A percentile compares a stretch with the other conserved stretches of the same genome.
phyloP scores from a whole-genome alignment of 495 filamentous ascomycete genomes.

The Xylona heveae region DNA sequence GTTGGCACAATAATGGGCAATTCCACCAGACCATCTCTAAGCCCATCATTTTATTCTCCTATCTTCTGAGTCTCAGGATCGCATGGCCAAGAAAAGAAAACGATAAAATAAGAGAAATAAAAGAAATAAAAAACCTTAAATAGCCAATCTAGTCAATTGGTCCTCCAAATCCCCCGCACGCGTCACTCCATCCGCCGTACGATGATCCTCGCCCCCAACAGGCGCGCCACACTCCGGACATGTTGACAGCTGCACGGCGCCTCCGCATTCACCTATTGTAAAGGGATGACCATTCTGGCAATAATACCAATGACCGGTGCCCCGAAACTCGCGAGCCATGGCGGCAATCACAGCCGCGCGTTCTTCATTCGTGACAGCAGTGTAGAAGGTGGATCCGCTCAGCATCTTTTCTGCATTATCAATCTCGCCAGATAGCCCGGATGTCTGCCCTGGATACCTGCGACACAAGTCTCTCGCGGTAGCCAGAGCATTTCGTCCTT shows the following conservation, averaged over 20 bases:
- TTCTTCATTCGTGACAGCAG: conserved; percentile 22
- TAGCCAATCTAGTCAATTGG: too few species aligned
- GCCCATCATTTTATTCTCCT: too few species aligned
- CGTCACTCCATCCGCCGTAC: conserved; percentile 25
- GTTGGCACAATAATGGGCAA: too few species aligned
- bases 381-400: conserved; percentile 17
- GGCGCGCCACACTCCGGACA: conserved; percentile 44
- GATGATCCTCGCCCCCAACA: conserved; percentile 39
- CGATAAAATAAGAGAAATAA: too few species aligned
- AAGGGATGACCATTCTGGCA: conserved; percentile 51
- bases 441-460: conserved; percentile 7
- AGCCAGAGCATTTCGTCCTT: conserved; percentile 5
- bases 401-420: conserved; percentile 17
- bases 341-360: conserved; percentile 21
- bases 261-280: conserved; percentile 52
- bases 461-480: conserved; percentile 5
- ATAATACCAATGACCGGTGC: conserved; percentile 47
- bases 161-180: conserved; percentile 26
- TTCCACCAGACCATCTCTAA: too few species aligned
- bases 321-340: conserved; percentile 27
- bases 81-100: too few species aligned
- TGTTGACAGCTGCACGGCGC: conserved; percentile 35
- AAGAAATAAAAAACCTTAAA: too few species aligned
- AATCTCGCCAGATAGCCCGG: conserved; percentile 13
- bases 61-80: too few species aligned